Evolutionary conservation across 306 rosid genomes (phyloP).

Genomic region (Acacia crassicarpa): DNA sequence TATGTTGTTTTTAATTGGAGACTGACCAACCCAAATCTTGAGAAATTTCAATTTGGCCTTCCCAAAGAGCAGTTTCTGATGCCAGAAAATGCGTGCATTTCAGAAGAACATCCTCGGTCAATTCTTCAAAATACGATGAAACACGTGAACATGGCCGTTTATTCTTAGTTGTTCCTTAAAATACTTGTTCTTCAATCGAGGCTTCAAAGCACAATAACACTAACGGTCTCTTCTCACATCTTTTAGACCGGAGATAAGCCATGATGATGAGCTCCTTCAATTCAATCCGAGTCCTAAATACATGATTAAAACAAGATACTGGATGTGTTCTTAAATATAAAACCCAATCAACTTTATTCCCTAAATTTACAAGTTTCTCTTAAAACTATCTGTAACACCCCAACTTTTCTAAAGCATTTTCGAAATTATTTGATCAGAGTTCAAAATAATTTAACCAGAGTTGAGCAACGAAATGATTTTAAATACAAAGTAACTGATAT

Average conservation of each 20-base stretch:
- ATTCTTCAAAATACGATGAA: not conserved
- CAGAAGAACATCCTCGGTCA: not conserved
- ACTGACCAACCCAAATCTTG: not conserved
- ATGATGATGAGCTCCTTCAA: not conserved
- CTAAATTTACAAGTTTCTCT: too few species aligned
- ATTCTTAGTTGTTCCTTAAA: not conserved
- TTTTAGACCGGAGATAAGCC: not conserved
- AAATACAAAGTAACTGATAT: too few species aligned
- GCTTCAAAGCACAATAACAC: not conserved
- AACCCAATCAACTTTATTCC: too few species aligned
- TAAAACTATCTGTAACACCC: too few species aligned
- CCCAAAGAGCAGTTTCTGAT: not conserved
- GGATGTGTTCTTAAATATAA: too few species aligned
- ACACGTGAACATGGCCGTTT: not conserved
- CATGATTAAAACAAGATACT: too few species aligned
- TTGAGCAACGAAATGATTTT: too few species aligned
- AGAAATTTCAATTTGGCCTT: not conserved
- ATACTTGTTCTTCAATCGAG: not conserved
- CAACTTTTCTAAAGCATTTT: too few species aligned
- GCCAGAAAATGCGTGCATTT: not conserved
- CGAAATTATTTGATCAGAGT: too few species aligned
- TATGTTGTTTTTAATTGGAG: not conserved
- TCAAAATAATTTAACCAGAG: too few species aligned
- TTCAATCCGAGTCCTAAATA: not conserved
- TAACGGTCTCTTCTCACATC: not conserved